These are phyloP conservation scores for Calvatia gigantea DNA, from an alignment of 768 basidiomycete genomes.

Conservation along the genomic window DNA sequence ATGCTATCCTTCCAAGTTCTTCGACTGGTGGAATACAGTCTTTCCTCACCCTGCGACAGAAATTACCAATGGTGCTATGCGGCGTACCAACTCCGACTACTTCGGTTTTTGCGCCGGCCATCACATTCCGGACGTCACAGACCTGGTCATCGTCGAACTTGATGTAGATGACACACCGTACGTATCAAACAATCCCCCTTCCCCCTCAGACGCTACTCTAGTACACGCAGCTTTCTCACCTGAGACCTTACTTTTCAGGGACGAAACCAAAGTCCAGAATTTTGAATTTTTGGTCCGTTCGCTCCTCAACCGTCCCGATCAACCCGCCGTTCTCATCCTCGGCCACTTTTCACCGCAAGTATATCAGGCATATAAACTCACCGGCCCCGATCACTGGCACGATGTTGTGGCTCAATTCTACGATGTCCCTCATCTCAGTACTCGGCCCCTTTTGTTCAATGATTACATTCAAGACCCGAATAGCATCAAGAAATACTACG, in stretches of 20 bases:
- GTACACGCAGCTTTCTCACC: too few species aligned
- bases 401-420: slow-evolving; percentile 93
- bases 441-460: slow-evolving; percentile 79
- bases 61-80: slow-evolving; percentile 95
- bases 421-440: slow-evolving; percentile 90
- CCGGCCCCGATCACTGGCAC: slow-evolving; percentile 89
- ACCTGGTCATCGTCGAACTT: slow-evolving; percentile 93
- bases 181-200: slow-evolving; percentile 27
- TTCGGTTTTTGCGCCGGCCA: slow-evolving; percentile 93
- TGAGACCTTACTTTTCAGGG: too few species aligned
- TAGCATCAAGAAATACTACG: slow-evolving; percentile 66
- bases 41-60: slow-evolving; percentile 98
- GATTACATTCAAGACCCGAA: slow-evolving; percentile 75
- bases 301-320: slow-evolving; percentile 83
- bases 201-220: too few species aligned
- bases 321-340: slow-evolving; percentile 90
- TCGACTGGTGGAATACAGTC: slow-evolving; percentile 96
- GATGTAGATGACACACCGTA: slow-evolving; percentile 88
- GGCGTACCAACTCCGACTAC: slow-evolving; percentile 88
- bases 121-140: slow-evolving; percentile 90
- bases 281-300: slow-evolving; percentile 94
- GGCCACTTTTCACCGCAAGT: slow-evolving; percentile 92
- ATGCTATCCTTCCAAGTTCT: slow-evolving; percentile 95
- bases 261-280: slow-evolving; percentile 68
- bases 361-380: slow-evolving; percentile 75